These are phyloP conservation scores for Royoungia palumana DNA, from an alignment of 768 basidiomycete genomes.

Conservation along the genomic window DNA sequence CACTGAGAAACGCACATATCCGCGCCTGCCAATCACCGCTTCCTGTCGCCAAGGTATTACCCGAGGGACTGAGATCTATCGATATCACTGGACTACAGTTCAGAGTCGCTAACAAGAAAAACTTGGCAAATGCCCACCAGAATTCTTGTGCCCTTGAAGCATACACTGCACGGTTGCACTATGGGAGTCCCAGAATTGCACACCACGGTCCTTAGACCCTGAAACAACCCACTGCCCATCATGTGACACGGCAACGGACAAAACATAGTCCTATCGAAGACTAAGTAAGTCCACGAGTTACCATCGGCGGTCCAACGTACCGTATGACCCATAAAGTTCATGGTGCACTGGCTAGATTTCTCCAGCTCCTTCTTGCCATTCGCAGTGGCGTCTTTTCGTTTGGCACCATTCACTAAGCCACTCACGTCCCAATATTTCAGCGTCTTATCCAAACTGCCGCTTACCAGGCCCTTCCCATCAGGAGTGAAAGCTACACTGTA, in stretches of 20 bases:
- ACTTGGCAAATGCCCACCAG: conserved; percentile 41
- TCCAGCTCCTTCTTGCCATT: conserved; percentile 50
- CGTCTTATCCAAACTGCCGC: conserved; percentile 88
- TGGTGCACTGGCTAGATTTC: conserved; percentile 57
- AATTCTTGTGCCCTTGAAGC: conserved; percentile 77
- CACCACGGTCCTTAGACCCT: conserved; percentile 92
- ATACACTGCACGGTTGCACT: conserved; percentile 83
- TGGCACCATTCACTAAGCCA: conserved; percentile 29
- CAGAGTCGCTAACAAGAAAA: conserved; percentile 4
- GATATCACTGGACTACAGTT: conserved; percentile 51
- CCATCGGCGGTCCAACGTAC: conserved; percentile 34
- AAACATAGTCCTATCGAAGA: conserved; percentile 57
- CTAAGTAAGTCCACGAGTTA: background rate
- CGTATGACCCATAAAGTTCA: conserved; percentile 90
- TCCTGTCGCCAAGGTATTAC: conserved; percentile 63
- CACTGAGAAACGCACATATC: conserved; percentile 48
- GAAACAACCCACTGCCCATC: conserved; percentile 96
- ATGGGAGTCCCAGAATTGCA: conserved; percentile 89
- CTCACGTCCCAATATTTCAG: conserved; percentile 82
- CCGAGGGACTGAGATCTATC: conserved; percentile 63
- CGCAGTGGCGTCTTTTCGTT: conserved; percentile 33
- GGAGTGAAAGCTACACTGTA: conserved; percentile 92
- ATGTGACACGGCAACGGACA: conserved; percentile 77
- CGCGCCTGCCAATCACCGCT: conserved; percentile 70
- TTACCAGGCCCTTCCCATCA: conserved; percentile 84